Evolutionary conservation across 1,139 yeast genomes (phyloP).

Genomic region (Kodamaea suecica): DNA sequence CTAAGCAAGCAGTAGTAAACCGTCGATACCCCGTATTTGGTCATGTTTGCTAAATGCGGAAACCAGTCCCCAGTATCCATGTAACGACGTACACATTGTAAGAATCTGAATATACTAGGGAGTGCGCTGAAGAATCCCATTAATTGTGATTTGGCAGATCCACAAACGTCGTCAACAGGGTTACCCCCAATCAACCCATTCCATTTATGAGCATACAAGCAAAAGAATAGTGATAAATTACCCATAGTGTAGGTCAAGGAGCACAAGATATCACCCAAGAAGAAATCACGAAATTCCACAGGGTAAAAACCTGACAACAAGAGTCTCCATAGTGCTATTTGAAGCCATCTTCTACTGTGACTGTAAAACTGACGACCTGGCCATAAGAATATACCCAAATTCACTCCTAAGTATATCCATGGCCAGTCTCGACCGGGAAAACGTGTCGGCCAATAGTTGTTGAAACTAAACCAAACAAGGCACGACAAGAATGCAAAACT

Average conservation of each 20-base stretch:
- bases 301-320: conserved; percentile 84
- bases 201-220: conserved; percentile 76
- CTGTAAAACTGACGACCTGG: conserved; percentile 59
- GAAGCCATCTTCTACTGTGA: conserved; percentile 68
- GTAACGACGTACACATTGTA: conserved; percentile 89
- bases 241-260: conserved; percentile 86
- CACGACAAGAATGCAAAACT: conserved; percentile 56
- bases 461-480: conserved; percentile 73
- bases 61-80: conserved; percentile 93
- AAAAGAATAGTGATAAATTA: conserved; percentile 79
- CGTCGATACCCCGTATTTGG: conserved; percentile 67
- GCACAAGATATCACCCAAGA: conserved; percentile 85
- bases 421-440: conserved; percentile 78
- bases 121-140: conserved; percentile 82
- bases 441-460: conserved; percentile 58
- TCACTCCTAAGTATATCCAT: conserved; percentile 65
- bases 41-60: conserved; percentile 93
- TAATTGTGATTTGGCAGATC: conserved; percentile 69
- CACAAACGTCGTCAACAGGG: conserved; percentile 50
- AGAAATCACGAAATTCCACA: conserved; percentile 92
- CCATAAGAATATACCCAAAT: conserved; percentile 50
- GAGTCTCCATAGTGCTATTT: conserved; percentile 69
- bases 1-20: conserved; percentile 73
- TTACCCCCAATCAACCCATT: conserved; percentile 41
- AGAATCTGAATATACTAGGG: conserved; percentile 86